Conservation (phyloP, 1,139 yeast species). For the Candida dubliniensis region DNA sequence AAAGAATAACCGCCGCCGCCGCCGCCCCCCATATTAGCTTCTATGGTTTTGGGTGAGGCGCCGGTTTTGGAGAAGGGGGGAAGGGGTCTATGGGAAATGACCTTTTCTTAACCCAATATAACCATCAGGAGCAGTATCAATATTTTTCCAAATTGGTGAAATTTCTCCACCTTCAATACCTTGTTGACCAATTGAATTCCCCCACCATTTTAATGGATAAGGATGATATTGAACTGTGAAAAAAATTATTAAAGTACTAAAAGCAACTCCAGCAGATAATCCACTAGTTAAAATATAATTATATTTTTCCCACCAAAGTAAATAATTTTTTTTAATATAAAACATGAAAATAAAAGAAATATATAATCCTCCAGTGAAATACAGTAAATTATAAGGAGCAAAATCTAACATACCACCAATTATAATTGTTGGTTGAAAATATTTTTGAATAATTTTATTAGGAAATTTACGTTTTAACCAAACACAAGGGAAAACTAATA, state of each 20-base stretch:
- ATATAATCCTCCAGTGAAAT: conserved; percentile 52
- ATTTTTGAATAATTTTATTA: conserved; percentile 31
- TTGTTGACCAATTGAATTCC: conserved; percentile 47
- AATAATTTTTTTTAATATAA: conserved; percentile 47
- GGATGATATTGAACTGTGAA: conserved; percentile 52
- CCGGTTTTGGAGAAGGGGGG: too few species aligned
- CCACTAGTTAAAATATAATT: conserved; percentile 61
- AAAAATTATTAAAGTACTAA: conserved; percentile 55
- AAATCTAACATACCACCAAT: conserved; percentile 47
- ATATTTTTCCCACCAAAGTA: conserved; percentile 65
- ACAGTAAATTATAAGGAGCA: conserved; percentile 59
- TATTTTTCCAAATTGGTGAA: conserved; percentile 33
- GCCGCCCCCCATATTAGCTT: too few species aligned
- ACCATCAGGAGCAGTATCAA: conserved; percentile 40
- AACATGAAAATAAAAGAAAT: conserved; percentile 53
- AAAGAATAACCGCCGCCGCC: too few species aligned
- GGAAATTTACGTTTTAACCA: conserved; percentile 28
- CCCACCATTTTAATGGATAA: conserved; percentile 58
- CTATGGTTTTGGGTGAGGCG: too few species aligned
- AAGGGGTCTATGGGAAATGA: conserved; percentile 3
- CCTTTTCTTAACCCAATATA: conserved; percentile 45
- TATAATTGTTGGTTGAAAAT: conserved; percentile 50
- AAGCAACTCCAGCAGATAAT: conserved; percentile 60
- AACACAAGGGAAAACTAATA: conserved; percentile 28
- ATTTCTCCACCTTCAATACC: conserved; percentile 39